phyloP scores from a whole-genome alignment of 2,329 filamentous ascomycete genomes.

The Sporothrix mexicana region DNA sequence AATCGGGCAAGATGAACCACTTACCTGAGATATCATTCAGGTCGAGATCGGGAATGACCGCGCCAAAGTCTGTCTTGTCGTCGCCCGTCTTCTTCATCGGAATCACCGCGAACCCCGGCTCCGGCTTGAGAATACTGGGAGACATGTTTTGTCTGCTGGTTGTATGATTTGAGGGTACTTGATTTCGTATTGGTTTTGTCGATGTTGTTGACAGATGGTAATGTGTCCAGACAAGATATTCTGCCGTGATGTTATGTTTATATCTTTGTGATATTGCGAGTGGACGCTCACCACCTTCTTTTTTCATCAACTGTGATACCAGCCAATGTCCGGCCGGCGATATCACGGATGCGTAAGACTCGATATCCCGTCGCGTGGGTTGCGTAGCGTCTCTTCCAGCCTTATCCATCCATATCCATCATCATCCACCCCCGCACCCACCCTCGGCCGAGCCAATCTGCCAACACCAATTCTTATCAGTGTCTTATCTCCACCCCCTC shows the following conservation, averaged over 20 bases:
- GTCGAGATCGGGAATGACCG: conserved; percentile 47
- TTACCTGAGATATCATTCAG: conserved; percentile 46
- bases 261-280: background rate
- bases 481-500: background rate
- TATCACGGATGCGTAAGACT: conserved; percentile 7
- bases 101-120: conserved; percentile 49
- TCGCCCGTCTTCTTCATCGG: conserved; percentile 40
- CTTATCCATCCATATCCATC: no score
- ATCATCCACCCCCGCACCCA: background rate
- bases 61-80: conserved; percentile 49
- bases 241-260: conserved; percentile 1
- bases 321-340: conserved; percentile 4
- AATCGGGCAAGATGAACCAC: no score
- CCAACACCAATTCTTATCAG: background rate
- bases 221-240: background rate
- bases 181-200: background rate
- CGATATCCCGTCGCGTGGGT: background rate
- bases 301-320: background rate
- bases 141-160: conserved; percentile 19
- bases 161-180: background rate
- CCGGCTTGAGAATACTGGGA: conserved; percentile 21
- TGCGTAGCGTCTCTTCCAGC: background rate
- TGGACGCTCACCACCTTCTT: background rate
- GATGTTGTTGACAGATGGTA: background rate
- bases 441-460: conserved; percentile 16